Evolutionary conservation across 192 early-diverging fungal species (phyloP).

Genomic region (Backusella mclennaniae): DNA sequence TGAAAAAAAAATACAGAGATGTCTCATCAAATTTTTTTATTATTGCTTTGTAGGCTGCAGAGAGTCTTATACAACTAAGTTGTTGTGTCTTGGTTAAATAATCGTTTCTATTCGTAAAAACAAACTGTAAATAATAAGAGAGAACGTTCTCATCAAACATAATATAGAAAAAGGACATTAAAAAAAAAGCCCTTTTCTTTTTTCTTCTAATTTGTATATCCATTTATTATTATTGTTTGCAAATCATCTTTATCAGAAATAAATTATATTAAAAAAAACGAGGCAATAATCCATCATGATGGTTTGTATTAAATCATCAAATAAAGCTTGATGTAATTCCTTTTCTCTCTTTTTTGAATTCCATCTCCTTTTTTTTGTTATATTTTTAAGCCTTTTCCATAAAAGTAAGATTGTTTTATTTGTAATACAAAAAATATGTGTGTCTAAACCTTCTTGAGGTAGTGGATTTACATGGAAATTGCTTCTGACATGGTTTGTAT

Average conservation of each 20-base stretch:
- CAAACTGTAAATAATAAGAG: not conserved
- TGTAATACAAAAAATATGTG: slow-evolving; percentile 3
- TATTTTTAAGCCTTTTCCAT: not conserved
- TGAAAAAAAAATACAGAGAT: not conserved
- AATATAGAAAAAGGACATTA: not conserved
- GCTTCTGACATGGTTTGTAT: not conserved
- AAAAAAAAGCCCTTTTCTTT: not conserved
- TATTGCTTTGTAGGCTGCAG: not conserved
- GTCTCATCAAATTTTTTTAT: not conserved
- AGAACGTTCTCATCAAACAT: not conserved
- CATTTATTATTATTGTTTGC: not conserved
- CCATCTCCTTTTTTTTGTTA: not conserved
- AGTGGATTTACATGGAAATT: not conserved
- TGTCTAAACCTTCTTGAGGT: not conserved
- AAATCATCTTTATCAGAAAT: not conserved
- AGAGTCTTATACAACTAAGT: slow-evolving; percentile 4
- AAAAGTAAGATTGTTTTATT: slow-evolving; percentile 7
- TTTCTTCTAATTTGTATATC: not conserved
- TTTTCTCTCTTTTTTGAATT: slow-evolving; percentile 2
- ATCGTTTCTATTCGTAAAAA: not conserved
- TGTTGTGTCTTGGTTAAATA: slow-evolving; percentile 1
- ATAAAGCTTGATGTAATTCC: not conserved
- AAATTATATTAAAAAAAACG: not conserved
- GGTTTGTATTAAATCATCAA: too few relatives aligned
- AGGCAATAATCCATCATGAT: not conserved